Percentiles rank a stretch among this genome's conserved stretches.
These are phyloP conservation scores for Artemisia argyi DNA, from an alignment of 129 eudicot genomes.

Conservation along the genomic window DNA sequence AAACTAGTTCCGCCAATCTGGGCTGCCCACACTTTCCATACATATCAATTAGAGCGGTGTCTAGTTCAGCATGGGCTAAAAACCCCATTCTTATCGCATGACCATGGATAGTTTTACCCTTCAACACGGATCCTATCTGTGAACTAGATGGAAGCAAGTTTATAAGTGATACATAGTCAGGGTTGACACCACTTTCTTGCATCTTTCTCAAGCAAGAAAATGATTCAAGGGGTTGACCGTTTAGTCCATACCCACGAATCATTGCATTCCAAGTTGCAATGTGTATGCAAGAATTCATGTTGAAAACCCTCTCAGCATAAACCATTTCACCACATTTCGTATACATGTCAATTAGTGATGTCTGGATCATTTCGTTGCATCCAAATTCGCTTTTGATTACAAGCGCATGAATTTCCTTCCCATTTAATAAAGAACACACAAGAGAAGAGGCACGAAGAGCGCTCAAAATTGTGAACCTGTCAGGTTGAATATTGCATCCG, in stretches of 20 bases:
- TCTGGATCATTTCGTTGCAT: slow-evolving; percentile 52
- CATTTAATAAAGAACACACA: slow-evolving; percentile 36
- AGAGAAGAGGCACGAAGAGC: slow-evolving; percentile 58
- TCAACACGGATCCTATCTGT: slow-evolving; percentile 40
- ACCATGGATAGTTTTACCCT: slow-evolving; percentile 54
- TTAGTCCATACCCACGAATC: slow-evolving; percentile 52
- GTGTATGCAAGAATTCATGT: slow-evolving; percentile 29
- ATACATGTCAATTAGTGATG: slow-evolving; percentile 76
- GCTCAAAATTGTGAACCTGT: slow-evolving; percentile 56
- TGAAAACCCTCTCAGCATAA: slow-evolving; percentile 55
- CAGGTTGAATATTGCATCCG: slow-evolving; percentile 34
- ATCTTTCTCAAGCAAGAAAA: slow-evolving; percentile 54
- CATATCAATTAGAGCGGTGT: slow-evolving; percentile 68
- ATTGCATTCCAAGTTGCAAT: slow-evolving; percentile 69
- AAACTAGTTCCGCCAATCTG: slow-evolving; percentile 39
- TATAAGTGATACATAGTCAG: slow-evolving; percentile 65
- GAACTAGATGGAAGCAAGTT: slow-evolving; percentile 78
- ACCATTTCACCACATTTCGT: slow-evolving; percentile 58
- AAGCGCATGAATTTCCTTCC: slow-evolving; percentile 64
- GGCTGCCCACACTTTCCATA: slow-evolving; percentile 64
- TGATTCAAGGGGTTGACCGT: slow-evolving; percentile 34
- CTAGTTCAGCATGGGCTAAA: slow-evolving; percentile 49
- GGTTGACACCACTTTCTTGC: slow-evolving; percentile 44
- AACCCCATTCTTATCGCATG: slow-evolving; percentile 52
- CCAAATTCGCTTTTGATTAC: slow-evolving; percentile 43